Evolutionary conservation across 1,284 basidiomycete genomes (phyloP).

Genomic region (Cryptococcus sp.): DNA sequence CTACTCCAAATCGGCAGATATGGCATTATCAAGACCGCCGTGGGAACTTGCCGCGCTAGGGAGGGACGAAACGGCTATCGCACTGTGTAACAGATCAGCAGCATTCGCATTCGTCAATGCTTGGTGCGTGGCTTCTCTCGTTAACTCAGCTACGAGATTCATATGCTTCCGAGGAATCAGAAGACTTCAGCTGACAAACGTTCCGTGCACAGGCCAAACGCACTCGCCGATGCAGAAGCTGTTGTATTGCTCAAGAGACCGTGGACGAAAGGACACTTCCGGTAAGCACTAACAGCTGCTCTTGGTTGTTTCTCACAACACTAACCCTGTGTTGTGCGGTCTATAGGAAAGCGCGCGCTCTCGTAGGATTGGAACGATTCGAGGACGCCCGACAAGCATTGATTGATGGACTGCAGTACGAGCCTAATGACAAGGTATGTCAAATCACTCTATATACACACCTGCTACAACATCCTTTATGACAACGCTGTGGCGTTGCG

Average conservation of each 20-base stretch:
- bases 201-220: slow-evolving; percentile 61
- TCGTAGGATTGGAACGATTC: slow-evolving; percentile 70
- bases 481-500: not conserved
- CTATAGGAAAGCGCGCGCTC: slow-evolving; percentile 57
- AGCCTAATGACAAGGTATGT: slow-evolving; percentile 73
- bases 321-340: not conserved
- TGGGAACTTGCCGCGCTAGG: slow-evolving; percentile 84
- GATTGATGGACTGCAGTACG: slow-evolving; percentile 81
- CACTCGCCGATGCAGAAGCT: slow-evolving; percentile 86
- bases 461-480: no score
- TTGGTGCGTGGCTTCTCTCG: slow-evolving; percentile 31
- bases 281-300: slow-evolving; percentile 60
- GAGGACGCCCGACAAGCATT: slow-evolving; percentile 82
- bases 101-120: slow-evolving; percentile 77
- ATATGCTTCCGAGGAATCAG: no score
- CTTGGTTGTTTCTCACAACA: not conserved
- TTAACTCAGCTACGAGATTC: no score
- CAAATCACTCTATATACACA: no score
- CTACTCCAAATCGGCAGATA: slow-evolving; percentile 79
- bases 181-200: slow-evolving; percentile 14
- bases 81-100: slow-evolving; percentile 88
- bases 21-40: slow-evolving; percentile 79
- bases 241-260: slow-evolving; percentile 80
- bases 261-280: slow-evolving; percentile 95
- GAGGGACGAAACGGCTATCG: slow-evolving; percentile 84